These are phyloP conservation scores for Thuja plicata DNA, from an alignment of 83 land plant species.

Conservation along the genomic window DNA sequence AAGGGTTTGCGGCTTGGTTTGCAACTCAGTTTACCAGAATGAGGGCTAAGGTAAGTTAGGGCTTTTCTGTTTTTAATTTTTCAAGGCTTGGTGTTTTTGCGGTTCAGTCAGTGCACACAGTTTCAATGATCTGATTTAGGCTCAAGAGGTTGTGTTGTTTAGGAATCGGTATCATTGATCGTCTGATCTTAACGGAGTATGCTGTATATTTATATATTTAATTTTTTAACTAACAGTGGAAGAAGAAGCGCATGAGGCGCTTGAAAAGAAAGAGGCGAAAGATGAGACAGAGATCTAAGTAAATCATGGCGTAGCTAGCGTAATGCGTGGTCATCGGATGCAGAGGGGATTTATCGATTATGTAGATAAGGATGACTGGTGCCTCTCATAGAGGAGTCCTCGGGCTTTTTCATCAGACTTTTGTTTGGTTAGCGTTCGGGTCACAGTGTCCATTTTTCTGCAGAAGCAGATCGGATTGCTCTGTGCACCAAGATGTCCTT, in stretches of 20 bases:
- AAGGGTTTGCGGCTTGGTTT: not conserved
- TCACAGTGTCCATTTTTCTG: not conserved
- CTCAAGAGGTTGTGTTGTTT: too few relatives aligned
- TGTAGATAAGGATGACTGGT: not conserved
- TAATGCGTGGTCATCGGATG: not conserved
- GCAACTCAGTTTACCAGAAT: not conserved
- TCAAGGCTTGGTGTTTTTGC: not conserved
- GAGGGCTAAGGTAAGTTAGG: constrained; percentile 5
- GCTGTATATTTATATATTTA: not conserved
- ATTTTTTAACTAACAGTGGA: constrained; percentile 28
- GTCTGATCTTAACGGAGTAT: not conserved
- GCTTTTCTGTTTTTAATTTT: not conserved
- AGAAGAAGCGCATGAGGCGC: constrained; percentile 51
- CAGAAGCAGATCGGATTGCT: not conserved
- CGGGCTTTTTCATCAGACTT: not conserved
- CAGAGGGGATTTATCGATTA: constrained; percentile 9
- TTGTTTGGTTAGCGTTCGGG: not conserved
- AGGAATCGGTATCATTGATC: not conserved
- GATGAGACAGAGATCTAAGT: constrained; percentile 61
- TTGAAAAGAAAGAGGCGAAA: constrained; percentile 49
- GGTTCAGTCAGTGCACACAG: not conserved
- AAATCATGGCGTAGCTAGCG: not conserved
- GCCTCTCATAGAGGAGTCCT: not conserved
- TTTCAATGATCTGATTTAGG: not conserved
- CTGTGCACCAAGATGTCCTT: not conserved